A percentile compares a stretch with the other conserved stretches of the same genome.
phyloP scores from a whole-genome alignment of 129 eudicot genomes.

The Escallonia rubra region DNA sequence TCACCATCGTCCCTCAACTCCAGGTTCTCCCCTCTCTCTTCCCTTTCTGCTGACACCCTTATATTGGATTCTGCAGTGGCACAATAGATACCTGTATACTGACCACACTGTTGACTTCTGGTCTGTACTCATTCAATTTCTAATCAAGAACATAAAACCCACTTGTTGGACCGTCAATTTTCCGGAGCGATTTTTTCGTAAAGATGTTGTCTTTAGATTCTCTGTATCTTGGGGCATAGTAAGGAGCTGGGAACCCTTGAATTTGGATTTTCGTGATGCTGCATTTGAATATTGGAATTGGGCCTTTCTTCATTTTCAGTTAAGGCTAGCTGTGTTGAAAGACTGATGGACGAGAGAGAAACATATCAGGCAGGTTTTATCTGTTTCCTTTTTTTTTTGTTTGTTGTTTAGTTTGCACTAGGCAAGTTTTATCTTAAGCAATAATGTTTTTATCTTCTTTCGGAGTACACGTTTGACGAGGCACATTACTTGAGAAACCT shows the following conservation, averaged over 20 bases:
- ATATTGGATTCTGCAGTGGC: neutral
- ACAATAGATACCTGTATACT: neutral
- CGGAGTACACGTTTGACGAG: neutral
- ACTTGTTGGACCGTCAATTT: neutral
- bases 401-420: neutral
- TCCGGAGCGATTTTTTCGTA: neutral
- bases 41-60: neutral
- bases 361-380: conserved; percentile 2
- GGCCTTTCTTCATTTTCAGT: neutral
- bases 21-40: neutral
- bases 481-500: neutral
- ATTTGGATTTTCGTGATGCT: neutral
- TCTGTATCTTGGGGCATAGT: neutral
- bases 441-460: too few relatives aligned
- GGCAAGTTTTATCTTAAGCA: too few relatives aligned
- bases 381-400: neutral
- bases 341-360: conserved; percentile 5
- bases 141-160: neutral
- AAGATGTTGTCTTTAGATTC: neutral
- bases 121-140: neutral
- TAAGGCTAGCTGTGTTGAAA: neutral
- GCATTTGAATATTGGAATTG: neutral
- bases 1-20: neutral
- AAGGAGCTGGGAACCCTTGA: neutral
- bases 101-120: neutral